Evolutionary conservation across 371 early-diverging fungal species (phyloP).

Genomic region (Circinella minor): DNA sequence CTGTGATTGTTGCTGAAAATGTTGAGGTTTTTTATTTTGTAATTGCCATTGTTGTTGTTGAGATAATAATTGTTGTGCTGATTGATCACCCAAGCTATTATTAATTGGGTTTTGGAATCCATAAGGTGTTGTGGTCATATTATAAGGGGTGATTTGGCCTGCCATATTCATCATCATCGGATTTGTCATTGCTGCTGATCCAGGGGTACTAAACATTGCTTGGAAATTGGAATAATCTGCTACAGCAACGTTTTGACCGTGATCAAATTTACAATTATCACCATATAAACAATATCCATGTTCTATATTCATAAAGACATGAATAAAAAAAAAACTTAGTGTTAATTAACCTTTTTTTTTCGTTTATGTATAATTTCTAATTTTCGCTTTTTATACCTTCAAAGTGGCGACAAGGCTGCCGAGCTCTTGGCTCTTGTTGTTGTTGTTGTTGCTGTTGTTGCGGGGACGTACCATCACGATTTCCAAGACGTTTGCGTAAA

Average conservation of each 20-base stretch:
- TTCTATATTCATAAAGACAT: constrained; percentile 25
- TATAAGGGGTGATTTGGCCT: constrained; percentile 7
- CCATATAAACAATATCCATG: constrained; percentile 84
- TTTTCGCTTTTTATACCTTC: constrained; percentile 46
- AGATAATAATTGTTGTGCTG: neutral
- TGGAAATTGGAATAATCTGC: constrained; percentile 40
- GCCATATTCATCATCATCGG: constrained; percentile 10
- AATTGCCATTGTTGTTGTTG: neutral
- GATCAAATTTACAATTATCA: constrained; percentile 80
- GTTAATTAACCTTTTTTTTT: neutral
- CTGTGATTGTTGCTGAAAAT: too few species aligned
- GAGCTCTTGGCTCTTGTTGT: constrained; percentile 18
- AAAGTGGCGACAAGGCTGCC: constrained; percentile 62
- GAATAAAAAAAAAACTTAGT: constrained; percentile 5
- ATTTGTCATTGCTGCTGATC: constrained; percentile 1
- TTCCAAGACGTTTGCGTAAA: constrained; percentile 21
- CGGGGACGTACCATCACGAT: constrained; percentile 29
- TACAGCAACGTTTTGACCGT: constrained; percentile 77
- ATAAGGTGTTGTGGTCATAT: constrained; percentile 7
- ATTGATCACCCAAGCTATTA: neutral
- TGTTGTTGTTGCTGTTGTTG: constrained; percentile 34
- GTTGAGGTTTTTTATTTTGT: constrained; percentile 2
- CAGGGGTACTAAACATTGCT: constrained; percentile 10
- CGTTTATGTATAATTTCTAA: too few species aligned
- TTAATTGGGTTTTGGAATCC: constrained; percentile 7